phyloP scores from a whole-genome alignment of 2,329 filamentous ascomycete species.

The Dactylonectria macrodidyma region DNA sequence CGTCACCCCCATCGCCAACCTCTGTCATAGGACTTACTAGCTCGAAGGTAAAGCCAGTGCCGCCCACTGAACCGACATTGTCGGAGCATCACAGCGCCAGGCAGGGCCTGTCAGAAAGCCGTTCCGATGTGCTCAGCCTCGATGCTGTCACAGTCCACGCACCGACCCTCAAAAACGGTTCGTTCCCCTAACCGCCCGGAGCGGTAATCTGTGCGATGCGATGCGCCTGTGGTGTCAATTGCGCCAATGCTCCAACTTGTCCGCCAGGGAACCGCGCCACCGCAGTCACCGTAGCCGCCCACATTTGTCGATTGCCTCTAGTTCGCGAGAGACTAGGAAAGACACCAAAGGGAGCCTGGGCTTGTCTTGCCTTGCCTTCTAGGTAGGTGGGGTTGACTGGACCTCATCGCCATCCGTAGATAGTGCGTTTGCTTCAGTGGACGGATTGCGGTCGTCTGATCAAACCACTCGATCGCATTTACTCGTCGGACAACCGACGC shows the following conservation, averaged over 20 bases:
- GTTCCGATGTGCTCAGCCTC: conserved; percentile 34
- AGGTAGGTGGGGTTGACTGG: not conserved
- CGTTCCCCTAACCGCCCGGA: conserved; percentile 32
- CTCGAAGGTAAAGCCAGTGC: not conserved
- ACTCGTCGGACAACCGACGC: conserved; percentile 9
- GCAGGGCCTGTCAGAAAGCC: not conserved
- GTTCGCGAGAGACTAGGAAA: conserved; percentile 14
- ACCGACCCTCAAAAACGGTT: not conserved
- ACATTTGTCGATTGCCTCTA: conserved; percentile 11
- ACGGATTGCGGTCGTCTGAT: conserved; percentile 14
- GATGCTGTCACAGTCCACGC: conserved; percentile 6
- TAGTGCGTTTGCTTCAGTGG: conserved; percentile 4
- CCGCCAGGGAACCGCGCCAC: conserved; percentile 36
- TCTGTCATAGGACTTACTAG: not conserved
- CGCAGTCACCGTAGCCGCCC: conserved; percentile 39
- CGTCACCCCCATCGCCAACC: not conserved
- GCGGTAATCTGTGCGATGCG: conserved; percentile 48
- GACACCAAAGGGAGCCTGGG: conserved; percentile 21
- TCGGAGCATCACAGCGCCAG: not conserved
- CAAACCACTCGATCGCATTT: conserved; percentile 2
- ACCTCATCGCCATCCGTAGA: not conserved
- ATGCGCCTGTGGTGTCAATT: conserved; percentile 9
- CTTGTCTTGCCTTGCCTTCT: not conserved
- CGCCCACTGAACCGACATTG: not conserved
- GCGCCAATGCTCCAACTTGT: conserved; percentile 8